Evolutionary conservation across 331 rosid species (phyloP), one percentile per base, ranked within the genome.

Genomic region (Pyrus hybrid): DNA sequence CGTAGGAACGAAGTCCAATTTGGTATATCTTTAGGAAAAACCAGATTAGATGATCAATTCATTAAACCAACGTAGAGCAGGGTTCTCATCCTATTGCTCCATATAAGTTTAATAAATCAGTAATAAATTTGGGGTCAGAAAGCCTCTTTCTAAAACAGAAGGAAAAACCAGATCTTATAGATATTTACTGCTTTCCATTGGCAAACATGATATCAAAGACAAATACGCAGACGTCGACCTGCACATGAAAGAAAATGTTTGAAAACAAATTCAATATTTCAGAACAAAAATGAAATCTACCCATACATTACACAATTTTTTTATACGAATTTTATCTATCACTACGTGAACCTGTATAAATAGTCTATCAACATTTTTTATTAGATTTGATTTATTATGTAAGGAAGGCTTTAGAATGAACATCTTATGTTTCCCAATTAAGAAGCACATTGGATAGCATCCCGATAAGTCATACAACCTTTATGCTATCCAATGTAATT

Each of bases 181-280:
- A 88, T 68, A 81, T 75, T 89, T 89, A 93, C 98, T 81, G 89
- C 72, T 91, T 83, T 80, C 96, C 97, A 76, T 91, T 91, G 60
- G 91, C 85, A 33, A 93, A 82, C 98, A 93, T 91, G 88, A 93
- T 79, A 80, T 93, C 98, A 22, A 93, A 93, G 81, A 86, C 92
- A 83, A 91, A 93, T 70, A 89, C 66, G 64, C 98, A 91, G 64
- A 93, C 88, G 81, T 85, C 96, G 68, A 91, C 98, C 98, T 93
- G 96, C 87, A 76, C 17, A 60, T 35, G 20, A 82, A 76, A 86
- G 57, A 80, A 73, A 49, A 82, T 20, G 78, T 68, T 62, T 76
- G 74, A 62, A 79, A 74, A 14, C 65, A 68, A 20, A 75, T 82
- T 62, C 63, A 76, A 26, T 57, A 26, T 30, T 26, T 71, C n/a